A percentile compares a stretch with the other conserved stretches of the same genome.
Evolutionary conservation across 257 asterid genomes (phyloP).

Genomic region (Solanum appendiculatum): DNA sequence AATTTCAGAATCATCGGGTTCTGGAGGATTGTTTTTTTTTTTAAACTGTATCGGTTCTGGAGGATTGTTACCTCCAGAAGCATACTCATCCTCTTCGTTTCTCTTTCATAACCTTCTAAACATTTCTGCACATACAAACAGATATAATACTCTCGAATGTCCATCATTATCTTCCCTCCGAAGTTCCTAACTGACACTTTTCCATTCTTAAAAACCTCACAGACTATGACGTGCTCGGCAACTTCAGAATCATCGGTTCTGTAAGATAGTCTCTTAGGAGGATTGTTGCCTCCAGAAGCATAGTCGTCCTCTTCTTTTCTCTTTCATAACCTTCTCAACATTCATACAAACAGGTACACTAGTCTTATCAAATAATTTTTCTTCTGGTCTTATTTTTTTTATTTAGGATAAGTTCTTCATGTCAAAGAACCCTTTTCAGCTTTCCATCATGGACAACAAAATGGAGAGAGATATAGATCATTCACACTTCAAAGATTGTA

Average conservation of each 20-base stretch:
- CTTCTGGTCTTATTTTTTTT: background rate
- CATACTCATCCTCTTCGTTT: slow-evolving; percentile 42
- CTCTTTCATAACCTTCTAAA: slow-evolving; percentile 34
- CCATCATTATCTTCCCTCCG: slow-evolving; percentile 45
- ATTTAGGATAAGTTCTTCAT: background rate
- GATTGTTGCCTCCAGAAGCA: slow-evolving; percentile 49
- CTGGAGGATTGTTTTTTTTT: slow-evolving; percentile 34
- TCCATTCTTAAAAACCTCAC: slow-evolving; percentile 75
- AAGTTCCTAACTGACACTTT: slow-evolving; percentile 77
- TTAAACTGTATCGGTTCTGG: too few species aligned
- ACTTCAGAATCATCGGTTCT: slow-evolving; percentile 39
- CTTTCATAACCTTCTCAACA: slow-evolving; percentile 44
- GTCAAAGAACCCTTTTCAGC: background rate
- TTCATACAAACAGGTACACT: slow-evolving; percentile 4
- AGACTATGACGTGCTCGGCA: slow-evolving; percentile 9
- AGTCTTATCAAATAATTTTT: background rate
- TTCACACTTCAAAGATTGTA: background rate
- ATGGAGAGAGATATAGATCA: background rate
- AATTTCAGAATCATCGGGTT: slow-evolving; percentile 36
- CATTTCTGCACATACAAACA: slow-evolving; percentile 19
- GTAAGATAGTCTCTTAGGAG: slow-evolving; percentile 31
- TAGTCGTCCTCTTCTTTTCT: slow-evolving; percentile 43
- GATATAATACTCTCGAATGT: slow-evolving; percentile 59
- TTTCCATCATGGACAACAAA: background rate
- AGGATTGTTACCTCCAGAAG: slow-evolving; percentile 43